A percentile compares a stretch with the other conserved stretches of the same genome.
These are phyloP conservation scores for Candida adriatica DNA, from an alignment of 805 yeast species.

Conservation along the genomic window DNA sequence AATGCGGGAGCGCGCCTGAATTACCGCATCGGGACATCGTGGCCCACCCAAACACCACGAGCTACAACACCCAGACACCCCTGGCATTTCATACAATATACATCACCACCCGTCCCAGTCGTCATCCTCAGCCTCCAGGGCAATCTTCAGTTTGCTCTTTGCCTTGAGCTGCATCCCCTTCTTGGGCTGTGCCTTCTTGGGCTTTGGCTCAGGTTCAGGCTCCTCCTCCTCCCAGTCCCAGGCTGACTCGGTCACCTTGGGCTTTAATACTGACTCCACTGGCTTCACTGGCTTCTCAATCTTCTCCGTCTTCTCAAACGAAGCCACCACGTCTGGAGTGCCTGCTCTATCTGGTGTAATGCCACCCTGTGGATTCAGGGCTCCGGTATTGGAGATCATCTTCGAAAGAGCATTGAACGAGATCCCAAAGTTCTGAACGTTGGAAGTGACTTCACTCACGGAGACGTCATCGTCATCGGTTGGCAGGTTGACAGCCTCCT, in stretches of 20 bases:
- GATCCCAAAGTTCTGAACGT: slow-evolving; percentile 21
- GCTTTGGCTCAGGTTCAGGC: slow-evolving; percentile 1
- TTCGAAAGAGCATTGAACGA: slow-evolving; percentile 15
- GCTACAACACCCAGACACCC: too few relatives aligned
- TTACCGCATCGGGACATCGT: not conserved
- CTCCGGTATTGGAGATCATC: slow-evolving; percentile 20
- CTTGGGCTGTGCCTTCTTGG: slow-evolving; percentile 7
- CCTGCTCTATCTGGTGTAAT: slow-evolving; percentile 12
- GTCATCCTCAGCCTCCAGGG: slow-evolving; percentile 29
- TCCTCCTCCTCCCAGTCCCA: slow-evolving; percentile 12
- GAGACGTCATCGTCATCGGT: slow-evolving; percentile 22
- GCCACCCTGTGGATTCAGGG: slow-evolving; percentile 12
- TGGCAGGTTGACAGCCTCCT: slow-evolving; percentile 35
- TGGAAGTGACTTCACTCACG: slow-evolving; percentile 19
- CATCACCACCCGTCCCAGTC: slow-evolving; percentile 42
- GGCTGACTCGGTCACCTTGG: slow-evolving; percentile 7
- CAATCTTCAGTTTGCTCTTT: slow-evolving; percentile 28
- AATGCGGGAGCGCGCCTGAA: not conserved
- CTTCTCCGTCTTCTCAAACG: slow-evolving; percentile 8
- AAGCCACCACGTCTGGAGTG: slow-evolving; percentile 16
- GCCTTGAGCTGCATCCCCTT: slow-evolving; percentile 22
- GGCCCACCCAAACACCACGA: too few relatives aligned
- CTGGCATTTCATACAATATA: too few relatives aligned
- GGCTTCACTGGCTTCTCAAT: too few relatives aligned
- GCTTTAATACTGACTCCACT: slow-evolving; percentile 1